Percentiles rank a stretch among this genome's conserved stretches.
phyloP scores from a whole-genome alignment of 2,329 filamentous ascomycete genomes.

The Aspergillus unguis region DNA sequence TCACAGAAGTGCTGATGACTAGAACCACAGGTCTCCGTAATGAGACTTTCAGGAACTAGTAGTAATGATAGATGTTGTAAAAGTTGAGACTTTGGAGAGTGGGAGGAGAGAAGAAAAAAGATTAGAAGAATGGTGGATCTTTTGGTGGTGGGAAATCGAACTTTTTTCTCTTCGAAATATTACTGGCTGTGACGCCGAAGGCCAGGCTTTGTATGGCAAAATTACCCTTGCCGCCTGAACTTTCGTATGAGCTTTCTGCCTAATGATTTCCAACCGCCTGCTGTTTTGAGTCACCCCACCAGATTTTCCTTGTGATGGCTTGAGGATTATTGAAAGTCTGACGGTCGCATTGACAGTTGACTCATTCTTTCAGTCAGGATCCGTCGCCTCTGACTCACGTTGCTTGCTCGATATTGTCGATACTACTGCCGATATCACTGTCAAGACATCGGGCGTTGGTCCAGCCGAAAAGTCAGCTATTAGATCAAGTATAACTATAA shows the following conservation, averaged over 20 bases:
- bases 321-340: background rate
- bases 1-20: conserved; percentile 22
- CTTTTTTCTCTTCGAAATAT: conserved; percentile 17
- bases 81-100: conserved; percentile 22
- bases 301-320: background rate
- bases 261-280: conserved; percentile 22
- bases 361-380: no score
- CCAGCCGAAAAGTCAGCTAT: no score
- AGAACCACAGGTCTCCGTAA: conserved; percentile 35
- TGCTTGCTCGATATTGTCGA: no score
- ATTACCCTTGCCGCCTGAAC: conserved; percentile 21
- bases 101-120: conserved; percentile 14
- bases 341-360: no score
- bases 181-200: conserved; percentile 14
- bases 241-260: conserved; percentile 22
- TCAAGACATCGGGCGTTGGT: no score
- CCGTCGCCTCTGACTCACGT: no score
- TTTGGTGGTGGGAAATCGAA: conserved; percentile 18
- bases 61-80: conserved; percentile 17
- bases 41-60: conserved; percentile 34
- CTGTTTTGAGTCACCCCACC: background rate
- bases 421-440: no score
- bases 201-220: conserved; percentile 15
- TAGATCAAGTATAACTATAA: background rate
- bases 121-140: conserved; percentile 14